These are phyloP conservation scores for Fusarium tanahbumbuense DNA, from an alignment of 2,329 filamentous ascomycete genomes.

Conservation along the genomic window DNA sequence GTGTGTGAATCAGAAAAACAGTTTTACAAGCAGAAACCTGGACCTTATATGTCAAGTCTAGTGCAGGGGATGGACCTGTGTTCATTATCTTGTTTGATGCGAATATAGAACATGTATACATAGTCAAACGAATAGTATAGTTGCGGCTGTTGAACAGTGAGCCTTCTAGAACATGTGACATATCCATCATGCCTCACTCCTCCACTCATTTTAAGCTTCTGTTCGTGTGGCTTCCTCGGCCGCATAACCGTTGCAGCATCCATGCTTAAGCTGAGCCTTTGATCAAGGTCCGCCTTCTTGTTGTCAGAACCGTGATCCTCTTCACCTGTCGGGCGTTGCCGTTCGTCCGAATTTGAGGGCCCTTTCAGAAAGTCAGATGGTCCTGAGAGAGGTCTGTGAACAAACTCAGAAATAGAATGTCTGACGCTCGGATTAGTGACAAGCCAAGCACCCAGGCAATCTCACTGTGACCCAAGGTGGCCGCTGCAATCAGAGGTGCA, in stretches of 20 bases:
- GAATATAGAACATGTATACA: neutral
- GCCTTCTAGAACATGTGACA: too few species aligned
- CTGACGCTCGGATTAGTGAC: neutral
- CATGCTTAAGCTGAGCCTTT: neutral
- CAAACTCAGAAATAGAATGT: neutral
- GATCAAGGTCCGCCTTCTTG: accelerated
- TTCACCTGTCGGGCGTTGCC: accelerated
- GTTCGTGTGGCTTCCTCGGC: neutral
- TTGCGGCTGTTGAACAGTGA: neutral
- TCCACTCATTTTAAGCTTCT: neutral
- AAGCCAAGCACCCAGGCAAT: neutral
- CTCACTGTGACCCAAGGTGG: too few species aligned
- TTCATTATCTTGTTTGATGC: neutral
- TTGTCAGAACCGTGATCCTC: neutral
- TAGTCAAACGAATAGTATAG: neutral
- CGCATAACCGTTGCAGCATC: neutral
- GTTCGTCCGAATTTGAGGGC: accelerated
- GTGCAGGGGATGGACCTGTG: neutral
- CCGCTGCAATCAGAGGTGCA: too few species aligned
- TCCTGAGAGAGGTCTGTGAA: neutral
- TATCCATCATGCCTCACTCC: neutral
- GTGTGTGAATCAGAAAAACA: neutral
- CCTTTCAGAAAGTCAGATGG: neutral
- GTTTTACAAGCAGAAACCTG: neutral
- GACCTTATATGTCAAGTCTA: neutral